Base-by-base conservation (phyloP, 1,284 basidiomycete species). In the Mycena sp. region DNA sequence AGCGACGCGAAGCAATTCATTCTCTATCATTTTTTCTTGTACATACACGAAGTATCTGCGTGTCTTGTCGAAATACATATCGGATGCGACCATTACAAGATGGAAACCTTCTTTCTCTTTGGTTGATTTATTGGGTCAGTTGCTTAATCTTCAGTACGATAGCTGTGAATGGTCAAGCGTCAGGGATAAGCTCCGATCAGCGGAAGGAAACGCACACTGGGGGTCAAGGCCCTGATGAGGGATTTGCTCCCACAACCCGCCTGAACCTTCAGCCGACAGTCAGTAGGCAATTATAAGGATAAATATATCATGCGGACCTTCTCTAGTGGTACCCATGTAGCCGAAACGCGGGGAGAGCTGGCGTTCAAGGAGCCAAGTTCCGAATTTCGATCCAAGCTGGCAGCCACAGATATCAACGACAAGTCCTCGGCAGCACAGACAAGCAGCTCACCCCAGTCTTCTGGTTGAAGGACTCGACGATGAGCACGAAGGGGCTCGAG, bases 401-500 rank as follows among this genome's bases (percentile, higher is more conserved):
- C 5, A 61, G 35, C 38, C 50, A 43, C 23, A 26, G 44, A 58
- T 7, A 17, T 26, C n/a, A 9, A 12, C 23, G 16, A 16, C 28
- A 29, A n/a, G n/a, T n/a, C n/a, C 30, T 38, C 26, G 38, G 58
- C 37, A n/a, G n/a, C 6, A 17, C 10, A 29, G 44, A 59, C 32
- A 14, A 23, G 21, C 11, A 28, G 26, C 87, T 54, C 76, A 91
- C 89, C 17, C 92, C 93, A 14, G 93, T 95, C 86, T 92, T 93
- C 78, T 91, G 89, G 81, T 92, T 94, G 61, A 91, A 81, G n/a
- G 91, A 90, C 78, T 95, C 93, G 23, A 91, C 92, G 41, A 94
- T 87, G 37, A 95, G 84, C 23, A 94, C 91, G 76, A 94, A 94
- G 37, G 83, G 85, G 67, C 83, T 89, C 25, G 80, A 73, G 19